These are phyloP conservation scores for Beverwykella pulmonaria DNA, from an alignment of 495 filamentous ascomycete species.

Conservation along the genomic window DNA sequence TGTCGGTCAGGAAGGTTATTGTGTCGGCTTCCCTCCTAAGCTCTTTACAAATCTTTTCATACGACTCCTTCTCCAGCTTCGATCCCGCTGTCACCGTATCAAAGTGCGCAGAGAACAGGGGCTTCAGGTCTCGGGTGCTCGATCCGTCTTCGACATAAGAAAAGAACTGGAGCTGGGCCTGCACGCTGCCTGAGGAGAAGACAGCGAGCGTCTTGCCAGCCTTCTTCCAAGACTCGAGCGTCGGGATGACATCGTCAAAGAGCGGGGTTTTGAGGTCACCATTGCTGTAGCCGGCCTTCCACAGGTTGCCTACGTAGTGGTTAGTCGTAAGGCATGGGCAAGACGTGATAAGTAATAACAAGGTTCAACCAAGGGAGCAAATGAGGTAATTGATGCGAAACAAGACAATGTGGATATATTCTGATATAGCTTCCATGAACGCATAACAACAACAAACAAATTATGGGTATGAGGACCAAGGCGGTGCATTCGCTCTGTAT, in stretches of 20 bases:
- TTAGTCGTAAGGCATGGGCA: slow-evolving; percentile 21
- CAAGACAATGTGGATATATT: slow-evolving; percentile 9
- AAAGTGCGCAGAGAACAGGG: slow-evolving; percentile 59
- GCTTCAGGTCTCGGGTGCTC: slow-evolving; percentile 53
- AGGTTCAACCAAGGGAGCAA: neutral
- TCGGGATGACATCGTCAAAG: slow-evolving; percentile 66
- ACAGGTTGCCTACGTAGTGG: slow-evolving; percentile 59
- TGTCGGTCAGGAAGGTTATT: slow-evolving; percentile 73
- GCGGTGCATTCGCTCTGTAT: neutral
- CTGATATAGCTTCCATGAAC: slow-evolving; percentile 15
- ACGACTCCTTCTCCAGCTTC: slow-evolving; percentile 64
- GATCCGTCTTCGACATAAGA: slow-evolving; percentile 62
- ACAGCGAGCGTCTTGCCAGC: slow-evolving; percentile 59
- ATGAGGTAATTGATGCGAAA: slow-evolving; percentile 12
- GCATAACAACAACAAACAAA: slow-evolving; percentile 11
- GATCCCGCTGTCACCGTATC: slow-evolving; percentile 75
- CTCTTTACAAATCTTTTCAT: slow-evolving; percentile 58
- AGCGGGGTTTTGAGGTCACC: slow-evolving; percentile 66
- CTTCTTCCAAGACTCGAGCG: slow-evolving; percentile 56
- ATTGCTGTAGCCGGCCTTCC: slow-evolving; percentile 63
- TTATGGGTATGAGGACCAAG: neutral
- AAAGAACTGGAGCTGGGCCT: slow-evolving; percentile 73
- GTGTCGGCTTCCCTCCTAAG: slow-evolving; percentile 44
- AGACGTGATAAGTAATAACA: slow-evolving; percentile 1
- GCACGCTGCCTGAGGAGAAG: slow-evolving; percentile 71